Conservation (phyloP, 192 early-diverging fungal genomes). For the Umbelopsis vinacea region DNA sequence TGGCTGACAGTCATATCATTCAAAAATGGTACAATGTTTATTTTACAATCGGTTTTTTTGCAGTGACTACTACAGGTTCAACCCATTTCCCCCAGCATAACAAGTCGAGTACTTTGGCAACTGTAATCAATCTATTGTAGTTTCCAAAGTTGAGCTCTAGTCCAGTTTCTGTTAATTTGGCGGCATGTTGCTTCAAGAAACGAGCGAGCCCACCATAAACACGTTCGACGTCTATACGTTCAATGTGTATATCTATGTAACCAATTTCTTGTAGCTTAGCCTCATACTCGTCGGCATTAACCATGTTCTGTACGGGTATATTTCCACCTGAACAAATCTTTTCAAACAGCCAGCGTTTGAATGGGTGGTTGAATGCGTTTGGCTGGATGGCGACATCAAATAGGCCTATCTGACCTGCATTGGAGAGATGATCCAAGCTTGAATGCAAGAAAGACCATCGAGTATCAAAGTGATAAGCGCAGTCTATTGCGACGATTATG, state of each 20-base stretch:
- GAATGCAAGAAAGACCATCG: conserved; percentile 43
- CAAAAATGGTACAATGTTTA: no score
- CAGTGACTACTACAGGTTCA: conserved; percentile 30
- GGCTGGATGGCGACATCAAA: conserved; percentile 45
- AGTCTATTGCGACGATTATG: conserved; percentile 52
- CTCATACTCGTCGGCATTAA: conserved; percentile 42
- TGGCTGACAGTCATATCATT: no score
- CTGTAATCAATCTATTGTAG: neutral
- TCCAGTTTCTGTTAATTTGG: neutral
- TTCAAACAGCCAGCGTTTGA: conserved; percentile 29
- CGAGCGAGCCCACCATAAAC: conserved; percentile 51
- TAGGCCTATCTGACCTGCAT: conserved; percentile 35
- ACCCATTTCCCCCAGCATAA: conserved; percentile 22
- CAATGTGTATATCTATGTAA: conserved; percentile 45
- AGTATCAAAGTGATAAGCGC: conserved; percentile 54
- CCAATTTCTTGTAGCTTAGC: conserved; percentile 42
- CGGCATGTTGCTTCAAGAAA: conserved; percentile 29
- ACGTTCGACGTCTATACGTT: conserved; percentile 28
- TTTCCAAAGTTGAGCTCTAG: conserved; percentile 1
- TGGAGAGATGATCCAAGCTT: conserved; percentile 21
- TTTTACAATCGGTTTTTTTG: neutral
- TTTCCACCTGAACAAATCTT: conserved; percentile 32
- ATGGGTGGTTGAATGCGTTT: conserved; percentile 19
- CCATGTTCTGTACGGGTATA: conserved; percentile 46
- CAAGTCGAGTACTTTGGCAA: conserved; percentile 9